Evolutionary conservation across 2,329 filamentous ascomycete species (phyloP).

Genomic region (Xylaria sp.): DNA sequence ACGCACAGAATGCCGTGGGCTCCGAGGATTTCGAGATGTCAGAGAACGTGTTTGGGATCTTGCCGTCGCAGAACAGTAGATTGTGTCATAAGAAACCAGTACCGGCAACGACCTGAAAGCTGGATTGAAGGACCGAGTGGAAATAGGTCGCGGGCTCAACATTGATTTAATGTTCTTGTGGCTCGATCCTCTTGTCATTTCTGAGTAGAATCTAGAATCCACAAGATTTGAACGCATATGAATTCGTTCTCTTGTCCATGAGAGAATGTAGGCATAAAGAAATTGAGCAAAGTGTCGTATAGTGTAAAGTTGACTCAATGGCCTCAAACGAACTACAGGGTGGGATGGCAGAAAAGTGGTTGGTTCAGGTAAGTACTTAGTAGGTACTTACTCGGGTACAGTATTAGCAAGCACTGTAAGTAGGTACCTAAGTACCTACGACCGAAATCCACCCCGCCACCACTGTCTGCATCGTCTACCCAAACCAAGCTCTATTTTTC

Average conservation of each 20-base stretch:
- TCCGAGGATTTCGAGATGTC: slow-evolving; percentile 53
- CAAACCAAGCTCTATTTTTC: not conserved
- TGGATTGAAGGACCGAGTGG: not conserved
- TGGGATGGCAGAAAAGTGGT: not conserved
- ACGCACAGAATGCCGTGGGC: slow-evolving; percentile 53
- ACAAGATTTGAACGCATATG: not conserved
- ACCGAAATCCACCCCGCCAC: not conserved
- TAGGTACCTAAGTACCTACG: not conserved
- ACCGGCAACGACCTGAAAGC: slow-evolving; percentile 6
- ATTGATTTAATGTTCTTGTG: not conserved
- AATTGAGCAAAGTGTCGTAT: not conserved
- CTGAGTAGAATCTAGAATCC: not conserved
- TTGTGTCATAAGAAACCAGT: slow-evolving; percentile 42
- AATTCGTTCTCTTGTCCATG: not conserved
- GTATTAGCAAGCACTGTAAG: not conserved
- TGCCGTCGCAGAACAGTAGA: slow-evolving; percentile 47
- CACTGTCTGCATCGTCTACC: not conserved
- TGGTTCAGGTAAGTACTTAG: not conserved
- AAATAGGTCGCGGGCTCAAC: not conserved
- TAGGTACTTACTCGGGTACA: too few species aligned
- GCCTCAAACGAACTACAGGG: not conserved
- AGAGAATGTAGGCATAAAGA: not conserved
- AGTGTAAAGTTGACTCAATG: not conserved
- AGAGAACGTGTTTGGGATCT: slow-evolving; percentile 43
- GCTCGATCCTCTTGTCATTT: not conserved